Evolutionary conservation across 1,284 basidiomycete genomes (phyloP).

Genomic region (Coniferiporia weirii): DNA sequence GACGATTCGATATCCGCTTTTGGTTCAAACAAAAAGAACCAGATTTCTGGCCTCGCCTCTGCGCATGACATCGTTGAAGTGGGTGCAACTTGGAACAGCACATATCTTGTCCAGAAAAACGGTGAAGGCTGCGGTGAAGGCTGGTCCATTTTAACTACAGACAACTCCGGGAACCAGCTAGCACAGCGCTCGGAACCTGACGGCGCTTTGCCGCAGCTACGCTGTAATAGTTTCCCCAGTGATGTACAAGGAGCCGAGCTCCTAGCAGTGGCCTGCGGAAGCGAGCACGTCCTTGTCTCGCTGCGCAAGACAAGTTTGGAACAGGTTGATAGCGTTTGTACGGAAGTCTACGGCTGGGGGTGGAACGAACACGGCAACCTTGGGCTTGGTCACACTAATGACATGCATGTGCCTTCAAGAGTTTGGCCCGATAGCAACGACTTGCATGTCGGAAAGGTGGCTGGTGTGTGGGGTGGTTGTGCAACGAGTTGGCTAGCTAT

Average conservation of each 20-base stretch:
- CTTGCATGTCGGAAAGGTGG: constrained; percentile 19
- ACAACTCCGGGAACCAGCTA: constrained; percentile 70
- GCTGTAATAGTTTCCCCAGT: constrained; percentile 34
- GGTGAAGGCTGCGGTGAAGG: constrained; percentile 18
- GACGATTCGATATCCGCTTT: constrained; percentile 46
- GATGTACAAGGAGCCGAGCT: constrained; percentile 8
- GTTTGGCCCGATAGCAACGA: constrained; percentile 42
- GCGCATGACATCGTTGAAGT: constrained; percentile 33
- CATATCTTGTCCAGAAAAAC: constrained; percentile 43
- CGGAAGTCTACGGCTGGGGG: constrained; percentile 77
- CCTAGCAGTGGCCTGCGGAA: constrained; percentile 52
- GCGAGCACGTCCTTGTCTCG: constrained; percentile 71
- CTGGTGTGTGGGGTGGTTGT: constrained; percentile 61
- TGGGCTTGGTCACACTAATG: constrained; percentile 55
- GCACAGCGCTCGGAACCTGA: constrained; percentile 32
- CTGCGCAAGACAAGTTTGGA: constrained; percentile 19
- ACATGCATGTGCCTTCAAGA: constrained; percentile 42
- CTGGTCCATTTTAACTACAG: constrained; percentile 44
- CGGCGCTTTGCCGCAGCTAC: constrained; percentile 20
- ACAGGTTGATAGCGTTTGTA: constrained; percentile 10
- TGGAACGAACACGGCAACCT: constrained; percentile 97
- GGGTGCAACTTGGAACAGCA: constrained; percentile 81
- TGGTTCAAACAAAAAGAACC: constrained; percentile 69
- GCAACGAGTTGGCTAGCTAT: constrained; percentile 69
- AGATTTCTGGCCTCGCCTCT: constrained; percentile 44